Base-by-base conservation (phyloP, 1,284 basidiomycete genomes). In the Cryptococcus sp. region DNA sequence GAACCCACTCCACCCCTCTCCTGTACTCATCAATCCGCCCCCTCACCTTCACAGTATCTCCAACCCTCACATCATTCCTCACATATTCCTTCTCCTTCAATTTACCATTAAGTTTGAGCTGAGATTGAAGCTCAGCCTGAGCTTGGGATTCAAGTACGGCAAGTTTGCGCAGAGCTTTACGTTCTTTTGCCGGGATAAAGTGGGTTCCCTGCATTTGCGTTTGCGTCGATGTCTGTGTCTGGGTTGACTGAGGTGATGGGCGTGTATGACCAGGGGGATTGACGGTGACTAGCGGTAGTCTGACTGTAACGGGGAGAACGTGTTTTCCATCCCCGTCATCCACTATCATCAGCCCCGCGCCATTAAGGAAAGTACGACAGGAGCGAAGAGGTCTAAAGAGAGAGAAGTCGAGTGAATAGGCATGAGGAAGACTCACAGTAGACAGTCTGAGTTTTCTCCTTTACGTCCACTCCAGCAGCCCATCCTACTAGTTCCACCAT, bases 401-500 rank as follows among this genome's bases (percentile, higher is more conserved):
- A 34, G 5, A 7, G 4, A 21, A 16, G 32, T 16, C 22, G 14
- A n/a, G 2, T 9, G 5, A 24, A n/a, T 11, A 53, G 67, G 50
- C 41, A 67, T 66, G n/a, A 0, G 59, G 61, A 13, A 71, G 23
- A 2, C 46, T 63, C 53, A 71, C 52, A 1, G 43, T 45, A 0
- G 57, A 42, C 14, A 39, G 18, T 19, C 36, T 39, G 36, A 5
- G 36, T 39, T 19, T 39, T 39, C 36, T 72, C 71, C 46, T 65
- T 67, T 52, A 63, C 56, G 24, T 68, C 67, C 3, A 71, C 68
- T 0, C 69, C 72, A 0, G 64, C 67, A 1, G 71, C 69, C 65
- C 66, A 71, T 7, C 55, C 72, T 11, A 72, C 70, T 1, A 73
- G 39, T 57, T 72, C 63, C 24, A 73, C 66, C 41, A 60, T 56